A percentile compares a stretch with the other conserved stretches of the same genome.
Evolutionary conservation across 169 alveolate species (phyloP).

Genomic region (Plasmodium cynomolgi): DNA sequence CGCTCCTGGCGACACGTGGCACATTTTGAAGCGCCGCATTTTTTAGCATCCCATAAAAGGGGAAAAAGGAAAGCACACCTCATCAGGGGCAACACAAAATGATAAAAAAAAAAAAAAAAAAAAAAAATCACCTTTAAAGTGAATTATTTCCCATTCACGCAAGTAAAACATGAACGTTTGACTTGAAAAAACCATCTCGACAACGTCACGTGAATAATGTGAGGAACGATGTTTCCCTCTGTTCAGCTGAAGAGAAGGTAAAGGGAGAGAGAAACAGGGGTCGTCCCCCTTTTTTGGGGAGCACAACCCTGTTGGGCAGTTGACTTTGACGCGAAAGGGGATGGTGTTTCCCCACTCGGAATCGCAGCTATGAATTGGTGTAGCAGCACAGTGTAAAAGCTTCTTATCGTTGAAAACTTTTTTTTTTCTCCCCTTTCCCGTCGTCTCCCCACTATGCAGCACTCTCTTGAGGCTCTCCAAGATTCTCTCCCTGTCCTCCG

Average conservation of each 20-base stretch:
- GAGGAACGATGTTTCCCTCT: conserved; percentile 57
- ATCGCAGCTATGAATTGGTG: background rate
- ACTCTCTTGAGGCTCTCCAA: conserved; percentile 41
- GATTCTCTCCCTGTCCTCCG: conserved; percentile 51
- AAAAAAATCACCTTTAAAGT: background rate
- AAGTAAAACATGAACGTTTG: background rate
- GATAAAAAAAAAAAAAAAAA: conserved; percentile 9
- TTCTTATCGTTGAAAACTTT: background rate
- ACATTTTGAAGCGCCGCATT: background rate
- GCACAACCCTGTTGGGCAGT: background rate
- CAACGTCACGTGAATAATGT: background rate
- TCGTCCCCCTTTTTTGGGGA: background rate
- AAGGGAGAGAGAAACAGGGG: background rate
- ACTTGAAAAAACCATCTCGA: background rate
- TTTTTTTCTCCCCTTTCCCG: background rate
- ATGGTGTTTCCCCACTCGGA: background rate
- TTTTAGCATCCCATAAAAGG: background rate
- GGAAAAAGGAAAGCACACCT: background rate
- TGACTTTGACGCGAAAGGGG: background rate
- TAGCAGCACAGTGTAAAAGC: background rate
- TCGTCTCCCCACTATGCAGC: background rate
- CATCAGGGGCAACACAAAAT: background rate
- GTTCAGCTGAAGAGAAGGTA: conserved; percentile 68
- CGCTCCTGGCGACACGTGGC: background rate
- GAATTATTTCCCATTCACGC: background rate